A percentile compares a stretch with the other conserved stretches of the same genome.
Conservation (phyloP, 208 protist species). For the Trypanosoma avium region DNA sequence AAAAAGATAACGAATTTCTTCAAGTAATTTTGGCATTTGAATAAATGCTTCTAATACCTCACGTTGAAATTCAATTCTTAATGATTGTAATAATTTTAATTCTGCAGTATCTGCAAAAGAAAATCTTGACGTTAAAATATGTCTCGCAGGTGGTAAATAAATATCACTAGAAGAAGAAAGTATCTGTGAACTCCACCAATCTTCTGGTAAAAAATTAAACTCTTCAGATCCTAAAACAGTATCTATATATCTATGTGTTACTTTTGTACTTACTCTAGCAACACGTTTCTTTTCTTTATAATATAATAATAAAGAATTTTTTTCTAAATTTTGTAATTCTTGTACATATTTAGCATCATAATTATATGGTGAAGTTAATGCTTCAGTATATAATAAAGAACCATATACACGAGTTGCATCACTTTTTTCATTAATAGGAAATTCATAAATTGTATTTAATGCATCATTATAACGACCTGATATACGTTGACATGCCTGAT, state of each 20-base stretch:
- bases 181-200: slow-evolving; percentile 41
- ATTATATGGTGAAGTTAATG: slow-evolving; percentile 31
- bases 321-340: slow-evolving; percentile 32
- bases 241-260: slow-evolving; percentile 5
- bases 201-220: slow-evolving; percentile 52
- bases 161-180: slow-evolving; percentile 32
- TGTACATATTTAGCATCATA: slow-evolving; percentile 42
- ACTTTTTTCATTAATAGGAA: slow-evolving; percentile 36
- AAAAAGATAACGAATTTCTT: slow-evolving; percentile 3
- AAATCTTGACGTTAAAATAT: slow-evolving; percentile 69
- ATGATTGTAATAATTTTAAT: slow-evolving; percentile 47
- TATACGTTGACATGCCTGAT: slow-evolving; percentile 51
- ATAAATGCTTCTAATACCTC: slow-evolving; percentile 20
- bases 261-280: slow-evolving; percentile 23
- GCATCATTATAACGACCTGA: slow-evolving; percentile 55
- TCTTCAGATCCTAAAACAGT: slow-evolving; percentile 56
- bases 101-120: slow-evolving; percentile 64
- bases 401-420: slow-evolving; percentile 38
- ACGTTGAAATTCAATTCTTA: slow-evolving; percentile 59
- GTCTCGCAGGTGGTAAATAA: slow-evolving; percentile 59
- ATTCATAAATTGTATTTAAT: slow-evolving; percentile 38
- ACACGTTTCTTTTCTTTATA: slow-evolving; percentile 22
- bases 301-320: slow-evolving; percentile 16
- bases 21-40: slow-evolving; percentile 5
- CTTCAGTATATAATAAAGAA: slow-evolving; percentile 55